Base-by-base conservation (phyloP, 2,329 filamentous ascomycete species). In the Ophiostoma quercus region DNA sequence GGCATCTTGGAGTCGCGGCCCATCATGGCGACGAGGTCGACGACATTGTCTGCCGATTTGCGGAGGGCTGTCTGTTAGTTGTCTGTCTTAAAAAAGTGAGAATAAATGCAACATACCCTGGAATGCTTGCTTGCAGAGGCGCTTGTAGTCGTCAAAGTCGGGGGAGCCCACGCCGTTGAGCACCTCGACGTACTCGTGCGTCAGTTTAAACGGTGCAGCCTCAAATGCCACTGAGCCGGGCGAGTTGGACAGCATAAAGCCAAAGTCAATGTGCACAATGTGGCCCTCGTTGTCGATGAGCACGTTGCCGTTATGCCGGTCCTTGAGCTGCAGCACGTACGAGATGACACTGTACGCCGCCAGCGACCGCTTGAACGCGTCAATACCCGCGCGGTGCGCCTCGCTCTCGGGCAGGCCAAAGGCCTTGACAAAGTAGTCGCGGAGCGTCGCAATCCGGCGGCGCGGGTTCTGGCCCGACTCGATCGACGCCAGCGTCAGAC, bases 251-350 rank as follows among this genome's bases (percentile, higher is more conserved):
- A 95, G 83, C 90, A 95, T 94, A 78, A 95, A 95, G 69, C 92
- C 92, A 78, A 95, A 95, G 79, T 95, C 92, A 72, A 95, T 95
- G 77, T 95, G 92, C 72, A 95, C 88, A 70, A 94, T 93, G 77
- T 95, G 92, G 11, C 92, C 92, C 77, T 92, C 89, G 75, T 91
- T 92, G 78, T 94, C 92, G 75, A 95, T 90, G 71, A 95, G 84
- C 16, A 95, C 90, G 76, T 95, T 95, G 69, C 92, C 92, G 76
- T 95, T 95, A 78, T 95, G 92, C 14, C 92, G 85, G 76, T 95
- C 92, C 77, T 95, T 95, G 71, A 95, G 86, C 79, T 95, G 92
- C 69, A 95, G 82, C 67, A 95, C 83, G 76, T 95, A 95, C 70
- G 88, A 92, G 72, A 95, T 92, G 73, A 94, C 88, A 79, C 91